A percentile compares a stretch with the other conserved stretches of the same genome.
phyloP scores from a whole-genome alignment of 352 stramenopile genomes.

The Phytopythium montanum region DNA sequence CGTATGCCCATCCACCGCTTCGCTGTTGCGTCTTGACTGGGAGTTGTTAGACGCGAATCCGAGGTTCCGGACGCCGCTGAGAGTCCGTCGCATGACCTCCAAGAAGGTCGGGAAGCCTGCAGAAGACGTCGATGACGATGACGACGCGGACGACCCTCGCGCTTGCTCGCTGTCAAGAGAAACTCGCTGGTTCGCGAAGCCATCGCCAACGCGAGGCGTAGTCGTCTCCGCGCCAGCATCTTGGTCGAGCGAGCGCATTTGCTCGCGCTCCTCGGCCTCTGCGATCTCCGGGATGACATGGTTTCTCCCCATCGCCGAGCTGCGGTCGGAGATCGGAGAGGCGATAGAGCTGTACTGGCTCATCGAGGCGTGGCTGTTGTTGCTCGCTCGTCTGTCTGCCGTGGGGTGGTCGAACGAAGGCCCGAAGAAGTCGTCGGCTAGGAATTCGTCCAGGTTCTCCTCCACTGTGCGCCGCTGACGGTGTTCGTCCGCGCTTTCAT shows the following conservation, averaged over 20 bases:
- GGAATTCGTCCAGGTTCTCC: slow-evolving; percentile 39
- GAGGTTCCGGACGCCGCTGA: slow-evolving; percentile 38
- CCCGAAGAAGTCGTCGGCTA: slow-evolving; percentile 68
- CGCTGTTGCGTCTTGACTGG: slow-evolving; percentile 8
- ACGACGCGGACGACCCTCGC: slow-evolving; percentile 22
- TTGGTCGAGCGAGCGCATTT: slow-evolving; percentile 12
- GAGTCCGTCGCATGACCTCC: slow-evolving; percentile 45
- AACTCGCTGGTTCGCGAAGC: slow-evolving; percentile 1
- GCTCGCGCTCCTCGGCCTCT: slow-evolving; percentile 40
- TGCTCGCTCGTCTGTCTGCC: neutral
- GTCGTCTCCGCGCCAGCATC: slow-evolving; percentile 8
- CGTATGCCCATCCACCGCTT: slow-evolving; percentile 7
- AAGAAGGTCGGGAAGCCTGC: slow-evolving; percentile 38
- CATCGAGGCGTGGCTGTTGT: neutral
- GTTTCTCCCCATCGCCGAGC: neutral
- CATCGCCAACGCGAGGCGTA: neutral
- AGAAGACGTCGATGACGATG: slow-evolving; percentile 25
- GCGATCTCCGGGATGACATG: slow-evolving; percentile 62
- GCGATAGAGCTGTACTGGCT: slow-evolving; percentile 10
- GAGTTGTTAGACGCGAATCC: slow-evolving; percentile 19
- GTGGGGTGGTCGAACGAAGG: slow-evolving; percentile 32
- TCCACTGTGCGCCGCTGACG: slow-evolving; percentile 27
- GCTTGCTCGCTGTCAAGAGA: neutral
- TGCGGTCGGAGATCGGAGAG: slow-evolving; percentile 4
- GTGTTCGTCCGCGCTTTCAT: slow-evolving; percentile 16